Conservation (phyloP, 208 protist genomes). For the Trypanosoma congolense region DNA sequence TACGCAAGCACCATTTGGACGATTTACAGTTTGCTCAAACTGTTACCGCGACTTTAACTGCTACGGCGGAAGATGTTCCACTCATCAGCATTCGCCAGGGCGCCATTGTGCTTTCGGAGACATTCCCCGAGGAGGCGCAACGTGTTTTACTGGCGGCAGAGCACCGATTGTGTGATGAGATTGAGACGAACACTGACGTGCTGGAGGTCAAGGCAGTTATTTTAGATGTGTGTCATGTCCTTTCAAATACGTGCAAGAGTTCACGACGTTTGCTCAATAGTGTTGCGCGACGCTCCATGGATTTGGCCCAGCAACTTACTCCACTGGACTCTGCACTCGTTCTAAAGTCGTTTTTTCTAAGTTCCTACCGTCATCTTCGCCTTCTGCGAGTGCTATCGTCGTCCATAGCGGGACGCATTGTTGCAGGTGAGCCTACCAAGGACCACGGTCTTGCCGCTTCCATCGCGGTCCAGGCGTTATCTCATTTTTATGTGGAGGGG, state of each 20-base stretch:
- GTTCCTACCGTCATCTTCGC: conserved; percentile 51
- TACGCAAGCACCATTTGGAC: conserved; percentile 23
- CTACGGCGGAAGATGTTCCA: conserved; percentile 25
- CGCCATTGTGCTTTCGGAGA: conserved; percentile 17
- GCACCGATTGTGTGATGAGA: conserved; percentile 27
- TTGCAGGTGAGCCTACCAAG: not conserved
- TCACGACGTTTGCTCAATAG: conserved; percentile 53
- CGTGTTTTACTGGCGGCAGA: conserved; percentile 30
- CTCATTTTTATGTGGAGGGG: conserved; percentile 19
- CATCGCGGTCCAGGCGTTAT: conserved; percentile 14
- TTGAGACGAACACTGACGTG: conserved; percentile 23
- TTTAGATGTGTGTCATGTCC: conserved; percentile 18
- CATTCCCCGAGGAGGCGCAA: conserved; percentile 17
- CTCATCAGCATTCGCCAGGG: conserved; percentile 25
- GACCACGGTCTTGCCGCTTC: conserved; percentile 14
- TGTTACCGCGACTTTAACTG: conserved; percentile 27
- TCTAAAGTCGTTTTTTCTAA: conserved; percentile 35
- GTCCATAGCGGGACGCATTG: conserved; percentile 16
- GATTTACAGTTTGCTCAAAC: conserved; percentile 25
- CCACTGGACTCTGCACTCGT: conserved; percentile 32
- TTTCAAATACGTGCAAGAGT: conserved; percentile 26
- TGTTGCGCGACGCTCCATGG: conserved; percentile 29
- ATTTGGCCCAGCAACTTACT: conserved; percentile 29
- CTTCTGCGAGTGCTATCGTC: conserved; percentile 37
- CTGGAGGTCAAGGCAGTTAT: conserved; percentile 9